Evolutionary conservation across 371 early-diverging fungal species (phyloP).

Genomic region (Mortierella sp.): DNA sequence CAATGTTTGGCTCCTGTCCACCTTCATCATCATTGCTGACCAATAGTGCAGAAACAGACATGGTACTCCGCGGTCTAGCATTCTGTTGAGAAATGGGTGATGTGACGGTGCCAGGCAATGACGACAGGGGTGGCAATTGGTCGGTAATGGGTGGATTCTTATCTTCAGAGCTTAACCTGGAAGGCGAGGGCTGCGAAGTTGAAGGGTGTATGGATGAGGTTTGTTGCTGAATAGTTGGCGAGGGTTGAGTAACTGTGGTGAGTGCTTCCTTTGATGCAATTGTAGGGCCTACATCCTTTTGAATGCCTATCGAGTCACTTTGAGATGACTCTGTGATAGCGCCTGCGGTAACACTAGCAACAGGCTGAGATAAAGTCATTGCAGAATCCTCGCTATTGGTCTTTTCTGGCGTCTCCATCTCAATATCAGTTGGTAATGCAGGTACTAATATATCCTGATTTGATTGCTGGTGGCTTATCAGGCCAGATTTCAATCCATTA

Average conservation of each 20-base stretch:
- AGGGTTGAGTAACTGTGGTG: neutral
- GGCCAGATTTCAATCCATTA: neutral
- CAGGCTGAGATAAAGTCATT: neutral
- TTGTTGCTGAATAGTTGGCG: neutral
- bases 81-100: conserved; percentile 9
- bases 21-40: conserved; percentile 43
- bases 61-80: conserved; percentile 40
- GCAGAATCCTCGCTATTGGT: neutral
- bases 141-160: neutral
- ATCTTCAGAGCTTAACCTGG: neutral
- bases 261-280: neutral
- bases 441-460: neutral
- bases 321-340: neutral
- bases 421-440: neutral
- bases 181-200: neutral
- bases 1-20: conserved; percentile 19
- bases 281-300: neutral
- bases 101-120: conserved; percentile 10
- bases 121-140: conserved; percentile 18
- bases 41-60: conserved; percentile 51
- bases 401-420: neutral
- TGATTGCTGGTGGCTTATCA: neutral
- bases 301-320: neutral
- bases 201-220: neutral
- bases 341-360: neutral